Conservation (phyloP, 176 grass and related monocot genomes). For the Elymus sibiricus region DNA sequence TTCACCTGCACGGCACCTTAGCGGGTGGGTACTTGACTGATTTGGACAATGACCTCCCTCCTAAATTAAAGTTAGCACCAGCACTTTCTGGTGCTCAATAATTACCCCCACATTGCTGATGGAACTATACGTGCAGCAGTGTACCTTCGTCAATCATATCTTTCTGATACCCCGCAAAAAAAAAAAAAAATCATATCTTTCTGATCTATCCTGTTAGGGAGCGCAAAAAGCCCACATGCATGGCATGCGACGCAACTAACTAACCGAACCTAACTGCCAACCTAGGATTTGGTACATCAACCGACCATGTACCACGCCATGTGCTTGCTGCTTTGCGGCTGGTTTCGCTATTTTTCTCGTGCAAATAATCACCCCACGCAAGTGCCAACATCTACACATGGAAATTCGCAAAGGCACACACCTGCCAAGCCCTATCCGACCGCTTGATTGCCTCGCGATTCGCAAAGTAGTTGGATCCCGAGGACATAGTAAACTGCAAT, state of each 20-base stretch:
- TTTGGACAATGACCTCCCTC: conserved; percentile 36
- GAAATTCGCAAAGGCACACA: no score
- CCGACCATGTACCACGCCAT: not conserved
- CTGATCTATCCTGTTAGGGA: not conserved
- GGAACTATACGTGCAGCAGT: no score
- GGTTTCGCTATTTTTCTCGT: no score
- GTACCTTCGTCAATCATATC: not conserved
- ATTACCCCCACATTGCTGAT: not conserved
- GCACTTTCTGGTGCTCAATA: not conserved
- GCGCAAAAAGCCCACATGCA: not conserved
- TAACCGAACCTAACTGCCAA: conserved; percentile 13
- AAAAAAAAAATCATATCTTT: not conserved
- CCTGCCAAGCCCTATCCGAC: no score
- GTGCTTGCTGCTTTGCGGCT: no score
- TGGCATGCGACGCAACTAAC: not conserved
- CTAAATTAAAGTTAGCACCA: conserved; percentile 27
- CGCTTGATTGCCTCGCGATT: no score
- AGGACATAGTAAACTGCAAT: no score
- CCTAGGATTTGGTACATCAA: conserved; percentile 23
- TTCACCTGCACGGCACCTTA: not conserved
- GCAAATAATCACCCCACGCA: no score
- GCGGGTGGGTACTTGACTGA: not conserved
- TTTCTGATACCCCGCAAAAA: no score
- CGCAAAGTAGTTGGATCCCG: no score
- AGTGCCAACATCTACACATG: no score